Percentiles rank a stretch among this genome's conserved stretches.
phyloP scores from a whole-genome alignment of 306 rosid species.

The Vigna unguiculata region DNA sequence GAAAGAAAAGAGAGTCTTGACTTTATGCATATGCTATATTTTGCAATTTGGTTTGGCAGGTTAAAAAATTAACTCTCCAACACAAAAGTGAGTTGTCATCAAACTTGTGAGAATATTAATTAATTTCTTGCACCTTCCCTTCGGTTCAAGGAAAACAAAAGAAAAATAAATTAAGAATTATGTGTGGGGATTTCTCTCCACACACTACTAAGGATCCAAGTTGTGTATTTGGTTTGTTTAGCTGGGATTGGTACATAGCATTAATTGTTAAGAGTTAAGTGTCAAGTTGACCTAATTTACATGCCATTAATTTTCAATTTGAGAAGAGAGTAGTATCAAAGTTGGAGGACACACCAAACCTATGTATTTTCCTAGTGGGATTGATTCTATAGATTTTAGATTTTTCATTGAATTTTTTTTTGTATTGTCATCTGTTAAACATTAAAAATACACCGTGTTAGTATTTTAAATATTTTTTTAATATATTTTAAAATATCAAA shows the following conservation, averaged over 20 bases:
- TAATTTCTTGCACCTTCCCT: slow-evolving; percentile 10
- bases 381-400: too few relatives aligned
- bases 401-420: too few relatives aligned
- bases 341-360: not conserved
- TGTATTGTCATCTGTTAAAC: too few relatives aligned
- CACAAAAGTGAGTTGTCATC: slow-evolving; percentile 42
- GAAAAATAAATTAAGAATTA: not conserved
- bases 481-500: too few relatives aligned
- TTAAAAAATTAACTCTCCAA: not conserved
- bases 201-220: slow-evolving; percentile 9
- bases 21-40: not conserved
- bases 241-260: not conserved
- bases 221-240: not conserved
- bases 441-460: too few relatives aligned
- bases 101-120: not conserved
- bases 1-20: slow-evolving; percentile 1
- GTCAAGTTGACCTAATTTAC: not conserved
- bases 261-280: not conserved
- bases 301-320: not conserved
- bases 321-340: not conserved
- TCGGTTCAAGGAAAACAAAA: not conserved
- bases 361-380: too few relatives aligned
- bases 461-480: too few relatives aligned
- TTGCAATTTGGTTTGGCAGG: slow-evolving; percentile 31
- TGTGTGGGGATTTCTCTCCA: not conserved